Evolutionary conservation across 106 monocot species (phyloP).

Genomic region (Alisma plantagoaquatica): DNA sequence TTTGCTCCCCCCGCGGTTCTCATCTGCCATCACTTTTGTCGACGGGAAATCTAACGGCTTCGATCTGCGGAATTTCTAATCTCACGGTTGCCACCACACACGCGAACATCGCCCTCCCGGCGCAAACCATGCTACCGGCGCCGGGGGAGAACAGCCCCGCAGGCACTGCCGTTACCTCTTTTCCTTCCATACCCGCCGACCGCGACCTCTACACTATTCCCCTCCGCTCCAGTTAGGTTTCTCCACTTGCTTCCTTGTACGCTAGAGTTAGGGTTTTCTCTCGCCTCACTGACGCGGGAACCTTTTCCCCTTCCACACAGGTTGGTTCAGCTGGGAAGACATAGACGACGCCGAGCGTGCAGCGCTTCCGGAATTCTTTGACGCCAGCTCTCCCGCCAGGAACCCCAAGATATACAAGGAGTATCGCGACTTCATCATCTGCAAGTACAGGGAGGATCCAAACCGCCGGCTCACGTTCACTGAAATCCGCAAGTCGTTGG

Average conservation of each 20-base stretch:
- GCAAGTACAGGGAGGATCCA: slow-evolving; percentile 73
- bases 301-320: slow-evolving; percentile 16
- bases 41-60: too few relatives aligned
- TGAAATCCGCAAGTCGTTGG: slow-evolving; percentile 56
- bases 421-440: slow-evolving; percentile 95
- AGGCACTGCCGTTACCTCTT: slow-evolving; percentile 43
- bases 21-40: too few relatives aligned
- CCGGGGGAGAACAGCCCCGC: slow-evolving; percentile 24
- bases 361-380: slow-evolving; percentile 77
- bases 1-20: too few relatives aligned
- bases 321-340: slow-evolving; percentile 89
- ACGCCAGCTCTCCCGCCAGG: slow-evolving; percentile 36
- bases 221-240: slow-evolving; percentile 38
- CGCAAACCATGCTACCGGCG: too few relatives aligned
- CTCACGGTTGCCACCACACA: too few relatives aligned
- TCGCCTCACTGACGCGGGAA: not conserved
- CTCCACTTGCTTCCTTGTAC: not conserved
- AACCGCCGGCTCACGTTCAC: slow-evolving; percentile 61
- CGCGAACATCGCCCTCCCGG: too few relatives aligned
- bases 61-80: too few relatives aligned
- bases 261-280: slow-evolving; percentile 15
- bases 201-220: slow-evolving; percentile 88
- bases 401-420: slow-evolving; percentile 91
- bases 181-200: slow-evolving; percentile 11
- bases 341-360: slow-evolving; percentile 76